Conservation (phyloP, 2,329 filamentous ascomycete species). For the Trichophyton benhamiae region DNA sequence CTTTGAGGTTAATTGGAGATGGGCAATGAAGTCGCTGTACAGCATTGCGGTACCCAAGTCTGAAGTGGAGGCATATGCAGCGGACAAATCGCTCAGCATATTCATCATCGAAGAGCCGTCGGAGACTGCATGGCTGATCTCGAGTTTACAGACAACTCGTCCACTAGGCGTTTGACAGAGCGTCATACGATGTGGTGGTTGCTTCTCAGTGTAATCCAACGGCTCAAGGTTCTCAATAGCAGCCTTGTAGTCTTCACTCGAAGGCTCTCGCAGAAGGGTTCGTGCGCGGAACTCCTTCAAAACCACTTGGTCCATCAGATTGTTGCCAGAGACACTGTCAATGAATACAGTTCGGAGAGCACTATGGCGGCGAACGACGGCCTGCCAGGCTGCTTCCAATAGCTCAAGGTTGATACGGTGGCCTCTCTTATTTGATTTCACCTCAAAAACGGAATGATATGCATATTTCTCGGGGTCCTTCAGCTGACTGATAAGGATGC, state of each 20-base stretch:
- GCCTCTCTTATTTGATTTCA: slow-evolving; percentile 16
- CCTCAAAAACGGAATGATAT: slow-evolving; percentile 27
- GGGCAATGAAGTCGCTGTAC: slow-evolving; percentile 30
- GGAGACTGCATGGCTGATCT: slow-evolving; percentile 29
- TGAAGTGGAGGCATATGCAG: slow-evolving; percentile 24
- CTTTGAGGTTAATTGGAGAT: slow-evolving; percentile 20
- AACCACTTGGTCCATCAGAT: slow-evolving; percentile 29
- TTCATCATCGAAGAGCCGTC: slow-evolving; percentile 26
- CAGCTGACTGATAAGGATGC: slow-evolving; percentile 27
- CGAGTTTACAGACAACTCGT: slow-evolving; percentile 24
- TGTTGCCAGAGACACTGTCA: slow-evolving; percentile 23
- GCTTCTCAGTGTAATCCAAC: slow-evolving; percentile 20
- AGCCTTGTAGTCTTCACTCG: slow-evolving; percentile 17
- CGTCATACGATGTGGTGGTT: slow-evolving; percentile 25
- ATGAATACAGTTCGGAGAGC: slow-evolving; percentile 26
- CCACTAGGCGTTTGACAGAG: slow-evolving; percentile 23
- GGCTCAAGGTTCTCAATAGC: slow-evolving; percentile 20
- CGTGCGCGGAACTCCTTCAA: slow-evolving; percentile 19
- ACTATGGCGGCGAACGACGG: slow-evolving; percentile 23
- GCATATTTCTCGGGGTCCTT: slow-evolving; percentile 26
- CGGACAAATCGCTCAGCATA: slow-evolving; percentile 22
- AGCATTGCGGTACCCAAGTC: slow-evolving; percentile 19
- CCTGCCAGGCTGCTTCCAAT: slow-evolving; percentile 24
- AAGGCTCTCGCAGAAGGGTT: slow-evolving; percentile 22
- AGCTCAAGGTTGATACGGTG: slow-evolving; percentile 17